These are phyloP conservation scores for Chlorella sp. DNA, from an alignment of 139 green algal genomes.

Conservation along the genomic window DNA sequence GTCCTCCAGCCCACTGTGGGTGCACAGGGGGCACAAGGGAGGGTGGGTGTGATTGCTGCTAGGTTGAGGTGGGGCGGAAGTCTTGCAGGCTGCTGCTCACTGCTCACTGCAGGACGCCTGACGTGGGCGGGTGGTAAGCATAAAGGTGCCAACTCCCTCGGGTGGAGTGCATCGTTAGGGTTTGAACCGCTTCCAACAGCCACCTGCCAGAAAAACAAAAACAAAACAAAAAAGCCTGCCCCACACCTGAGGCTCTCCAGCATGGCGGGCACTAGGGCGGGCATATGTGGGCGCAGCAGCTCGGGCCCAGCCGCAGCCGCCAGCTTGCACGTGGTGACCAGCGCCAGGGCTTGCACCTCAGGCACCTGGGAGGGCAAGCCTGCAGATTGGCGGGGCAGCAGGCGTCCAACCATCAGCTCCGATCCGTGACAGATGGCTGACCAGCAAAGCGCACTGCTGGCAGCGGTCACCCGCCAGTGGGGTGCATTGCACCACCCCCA, in stretches of 20 bases:
- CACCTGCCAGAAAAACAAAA: neutral
- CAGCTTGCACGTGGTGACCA: constrained; percentile 61
- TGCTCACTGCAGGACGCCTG: too few relatives aligned
- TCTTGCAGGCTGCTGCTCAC: too few relatives aligned
- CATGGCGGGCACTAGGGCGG: constrained; percentile 74
- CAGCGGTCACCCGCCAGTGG: too few relatives aligned
- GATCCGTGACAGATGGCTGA: too few relatives aligned
- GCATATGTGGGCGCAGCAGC: constrained; percentile 64
- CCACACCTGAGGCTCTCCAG: constrained; percentile 76
- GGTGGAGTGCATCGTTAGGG: neutral
- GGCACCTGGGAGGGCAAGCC: constrained; percentile 16
- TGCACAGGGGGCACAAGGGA: neutral
- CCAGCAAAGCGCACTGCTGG: too few relatives aligned
- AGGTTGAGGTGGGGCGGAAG: too few relatives aligned
- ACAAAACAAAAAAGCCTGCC: neutral
- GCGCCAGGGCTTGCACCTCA: constrained; percentile 61
- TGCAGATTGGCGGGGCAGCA: neutral
- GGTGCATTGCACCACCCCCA: too few relatives aligned
- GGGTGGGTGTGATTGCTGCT: neutral
- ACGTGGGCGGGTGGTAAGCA: too few relatives aligned
- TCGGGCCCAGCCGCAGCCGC: constrained; percentile 47
- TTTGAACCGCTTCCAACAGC: neutral
- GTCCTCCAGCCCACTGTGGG: constrained; percentile 64
- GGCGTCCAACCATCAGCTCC: too few relatives aligned
- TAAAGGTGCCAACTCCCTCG: too few relatives aligned